These are phyloP conservation scores for Albophoma yamanashiensis DNA, from an alignment of 2,329 filamentous ascomycete species.

Conservation along the genomic window DNA sequence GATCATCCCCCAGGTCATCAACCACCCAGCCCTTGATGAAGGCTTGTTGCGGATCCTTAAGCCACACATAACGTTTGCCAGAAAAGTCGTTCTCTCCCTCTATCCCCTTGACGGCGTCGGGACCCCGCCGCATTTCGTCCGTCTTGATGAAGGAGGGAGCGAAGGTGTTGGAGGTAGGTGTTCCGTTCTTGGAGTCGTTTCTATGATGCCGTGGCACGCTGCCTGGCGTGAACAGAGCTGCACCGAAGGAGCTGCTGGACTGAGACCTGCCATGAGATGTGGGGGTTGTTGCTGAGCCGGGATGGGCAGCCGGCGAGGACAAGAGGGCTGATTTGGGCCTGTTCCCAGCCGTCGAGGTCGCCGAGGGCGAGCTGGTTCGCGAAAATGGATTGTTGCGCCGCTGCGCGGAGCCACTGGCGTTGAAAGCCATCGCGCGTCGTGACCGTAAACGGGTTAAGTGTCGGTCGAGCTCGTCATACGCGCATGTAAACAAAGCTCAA, in stretches of 20 bases:
- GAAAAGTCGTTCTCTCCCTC: constrained; percentile 99
- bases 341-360: constrained; percentile 38
- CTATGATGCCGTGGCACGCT: constrained; percentile 29
- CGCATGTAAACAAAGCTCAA: constrained; percentile 13
- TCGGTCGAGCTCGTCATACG: neutral
- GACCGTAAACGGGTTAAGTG: constrained; percentile 8
- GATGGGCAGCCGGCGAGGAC: constrained; percentile 42
- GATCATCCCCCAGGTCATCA: constrained; percentile 60
- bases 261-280: constrained; percentile 56
- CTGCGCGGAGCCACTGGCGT: constrained; percentile 36
- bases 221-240: constrained; percentile 26
- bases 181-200: constrained; percentile 53
- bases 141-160: constrained; percentile 92
- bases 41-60: constrained; percentile 75
- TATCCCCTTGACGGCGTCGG: constrained; percentile 56
- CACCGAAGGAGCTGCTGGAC: constrained; percentile 47
- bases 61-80: constrained; percentile 95
- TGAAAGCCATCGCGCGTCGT: constrained; percentile 22
- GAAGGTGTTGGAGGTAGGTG: constrained; percentile 68
- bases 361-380: constrained; percentile 57
- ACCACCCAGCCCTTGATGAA: constrained; percentile 92
- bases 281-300: constrained; percentile 25
- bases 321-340: constrained; percentile 71
- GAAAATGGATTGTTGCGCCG: constrained; percentile 75
- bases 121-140: constrained; percentile 56